These are phyloP conservation scores for Shiraia sp. DNA, from an alignment of 2,329 filamentous ascomycete genomes.

Conservation along the genomic window DNA sequence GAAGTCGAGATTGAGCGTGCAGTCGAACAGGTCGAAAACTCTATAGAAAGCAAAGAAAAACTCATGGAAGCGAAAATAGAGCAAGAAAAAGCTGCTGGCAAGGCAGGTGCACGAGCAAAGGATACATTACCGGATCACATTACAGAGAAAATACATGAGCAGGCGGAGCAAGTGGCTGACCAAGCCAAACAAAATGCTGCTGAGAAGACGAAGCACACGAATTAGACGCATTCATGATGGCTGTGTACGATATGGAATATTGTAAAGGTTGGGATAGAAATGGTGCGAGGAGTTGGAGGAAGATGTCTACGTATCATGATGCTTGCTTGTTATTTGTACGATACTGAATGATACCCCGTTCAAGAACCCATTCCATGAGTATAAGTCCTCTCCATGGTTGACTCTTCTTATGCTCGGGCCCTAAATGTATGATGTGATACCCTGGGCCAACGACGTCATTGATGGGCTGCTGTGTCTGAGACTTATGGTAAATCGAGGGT, in stretches of 20 bases:
- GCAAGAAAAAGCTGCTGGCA: constrained; percentile 36
- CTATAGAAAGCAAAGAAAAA: constrained; percentile 46
- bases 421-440: too few relatives aligned
- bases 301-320: too few relatives aligned
- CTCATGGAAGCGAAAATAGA: constrained; percentile 43
- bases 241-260: too few relatives aligned
- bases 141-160: constrained; percentile 27
- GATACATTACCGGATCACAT: constrained; percentile 35
- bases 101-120: constrained; percentile 30
- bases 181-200: constrained; percentile 11
- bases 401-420: too few relatives aligned
- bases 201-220: constrained; percentile 8
- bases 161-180: constrained; percentile 28
- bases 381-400: too few relatives aligned
- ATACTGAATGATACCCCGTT: not conserved
- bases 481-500: too few relatives aligned
- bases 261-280: too few relatives aligned
- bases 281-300: not conserved
- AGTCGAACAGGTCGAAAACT: constrained; percentile 54
- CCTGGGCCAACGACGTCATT: too few relatives aligned
- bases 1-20: constrained; percentile 59
- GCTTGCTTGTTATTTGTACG: not conserved
- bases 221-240: not conserved
- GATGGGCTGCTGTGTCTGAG: too few relatives aligned
- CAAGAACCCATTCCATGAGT: too few relatives aligned